A percentile compares a stretch with the other conserved stretches of the same genome.
Conservation (phyloP, 1,284 basidiomycete genomes). For the Cutaneotrichosporon sp. region DNA sequence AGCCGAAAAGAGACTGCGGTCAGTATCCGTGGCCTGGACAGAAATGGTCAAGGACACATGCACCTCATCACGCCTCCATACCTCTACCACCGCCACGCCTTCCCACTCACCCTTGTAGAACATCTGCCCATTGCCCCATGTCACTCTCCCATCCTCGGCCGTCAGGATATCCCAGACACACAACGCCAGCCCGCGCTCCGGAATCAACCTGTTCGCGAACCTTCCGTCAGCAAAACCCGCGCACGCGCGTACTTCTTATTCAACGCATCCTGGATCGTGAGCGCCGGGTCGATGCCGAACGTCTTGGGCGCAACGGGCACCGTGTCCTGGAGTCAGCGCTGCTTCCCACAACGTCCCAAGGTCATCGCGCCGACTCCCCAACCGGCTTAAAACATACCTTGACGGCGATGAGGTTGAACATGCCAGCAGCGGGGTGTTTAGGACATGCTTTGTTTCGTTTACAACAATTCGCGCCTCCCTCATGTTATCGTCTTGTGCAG, state of each 20-base stretch:
- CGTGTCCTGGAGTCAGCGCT: constrained; percentile 39
- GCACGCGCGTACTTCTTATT: constrained; percentile 42
- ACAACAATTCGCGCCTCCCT: not conserved
- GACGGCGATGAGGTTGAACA: constrained; percentile 46
- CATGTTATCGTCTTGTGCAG: too few species aligned
- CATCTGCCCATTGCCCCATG: constrained; percentile 89
- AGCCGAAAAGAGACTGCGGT: constrained; percentile 76
- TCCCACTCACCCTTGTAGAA: constrained; percentile 77
- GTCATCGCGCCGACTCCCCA: too few species aligned
- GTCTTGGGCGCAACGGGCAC: constrained; percentile 46
- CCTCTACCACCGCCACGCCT: too few species aligned
- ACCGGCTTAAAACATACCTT: constrained; percentile 21
- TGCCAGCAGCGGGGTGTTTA: too few species aligned
- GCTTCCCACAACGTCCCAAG: too few species aligned
- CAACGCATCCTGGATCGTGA: constrained; percentile 44
- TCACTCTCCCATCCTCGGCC: constrained; percentile 82
- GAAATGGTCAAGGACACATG: too few species aligned
- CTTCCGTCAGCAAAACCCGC: constrained; percentile 50
- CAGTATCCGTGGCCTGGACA: constrained; percentile 4
- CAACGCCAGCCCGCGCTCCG: constrained; percentile 84
- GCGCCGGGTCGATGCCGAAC: constrained; percentile 39
- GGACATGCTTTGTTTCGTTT: too few species aligned
- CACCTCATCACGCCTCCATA: too few species aligned
- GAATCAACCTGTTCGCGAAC: constrained; percentile 88
- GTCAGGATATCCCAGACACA: constrained; percentile 80